phyloP scores from a whole-genome alignment of 139 green algal species.

The Zygnema circumcarinatum region DNA sequence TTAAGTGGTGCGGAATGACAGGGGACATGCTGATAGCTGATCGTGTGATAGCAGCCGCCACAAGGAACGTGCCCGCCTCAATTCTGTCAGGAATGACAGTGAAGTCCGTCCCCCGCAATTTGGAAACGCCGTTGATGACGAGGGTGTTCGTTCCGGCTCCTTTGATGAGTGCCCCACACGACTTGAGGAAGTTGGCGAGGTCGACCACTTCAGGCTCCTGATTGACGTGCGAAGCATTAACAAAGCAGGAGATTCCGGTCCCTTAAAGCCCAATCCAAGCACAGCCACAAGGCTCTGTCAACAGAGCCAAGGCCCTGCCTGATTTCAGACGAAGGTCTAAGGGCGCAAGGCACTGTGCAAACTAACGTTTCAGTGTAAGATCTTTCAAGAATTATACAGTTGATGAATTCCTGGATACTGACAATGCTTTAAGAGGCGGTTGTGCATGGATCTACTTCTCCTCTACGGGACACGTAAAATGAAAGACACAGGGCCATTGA shows the following conservation, averaged over 20 bases:
- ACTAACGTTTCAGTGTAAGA: too few relatives aligned
- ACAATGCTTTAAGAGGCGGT: too few relatives aligned
- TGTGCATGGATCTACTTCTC: too few relatives aligned
- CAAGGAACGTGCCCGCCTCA: conserved; percentile 69
- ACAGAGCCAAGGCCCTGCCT: too few relatives aligned
- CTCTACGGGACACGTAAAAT: too few relatives aligned
- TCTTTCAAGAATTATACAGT: too few relatives aligned
- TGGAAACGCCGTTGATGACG: conserved; percentile 56
- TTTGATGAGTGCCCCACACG: conserved; percentile 58
- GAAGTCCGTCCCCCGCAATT: conserved; percentile 56
- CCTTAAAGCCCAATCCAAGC: not conserved
- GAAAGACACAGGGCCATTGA: too few relatives aligned
- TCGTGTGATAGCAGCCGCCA: conserved; percentile 63
- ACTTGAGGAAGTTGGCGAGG: conserved; percentile 65
- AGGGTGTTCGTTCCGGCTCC: conserved; percentile 62
- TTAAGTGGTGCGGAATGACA: conserved; percentile 59
- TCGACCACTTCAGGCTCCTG: conserved; percentile 70
- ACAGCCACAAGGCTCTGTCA: not conserved
- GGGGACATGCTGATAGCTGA: conserved; percentile 61
- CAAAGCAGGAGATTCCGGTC: not conserved
- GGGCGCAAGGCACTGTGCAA: too few relatives aligned
- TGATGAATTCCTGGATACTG: too few relatives aligned
- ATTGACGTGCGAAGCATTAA: not conserved
- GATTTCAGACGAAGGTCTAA: too few relatives aligned
- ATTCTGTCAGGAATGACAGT: conserved; percentile 72